A percentile compares a stretch with the other conserved stretches of the same genome.
Conservation (phyloP, 192 early-diverging fungal species). For the Backusella circina region DNA sequence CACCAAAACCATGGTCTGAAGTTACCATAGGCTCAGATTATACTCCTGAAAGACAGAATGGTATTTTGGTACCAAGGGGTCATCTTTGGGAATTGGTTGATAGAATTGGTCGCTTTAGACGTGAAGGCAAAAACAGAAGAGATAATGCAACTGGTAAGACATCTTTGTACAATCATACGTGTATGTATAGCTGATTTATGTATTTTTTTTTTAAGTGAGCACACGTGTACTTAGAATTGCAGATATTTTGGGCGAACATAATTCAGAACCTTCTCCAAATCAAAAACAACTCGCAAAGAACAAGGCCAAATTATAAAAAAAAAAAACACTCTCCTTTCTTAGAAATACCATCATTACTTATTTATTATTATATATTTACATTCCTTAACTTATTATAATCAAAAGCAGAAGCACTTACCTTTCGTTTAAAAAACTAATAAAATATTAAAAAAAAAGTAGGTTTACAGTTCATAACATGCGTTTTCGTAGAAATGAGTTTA, state of each 20-base stretch:
- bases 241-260: slow-evolving; percentile 47
- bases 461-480: background rate
- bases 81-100: slow-evolving; percentile 78
- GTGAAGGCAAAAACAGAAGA: slow-evolving; percentile 83
- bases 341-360: background rate
- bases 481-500: background rate
- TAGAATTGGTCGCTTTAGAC: slow-evolving; percentile 69
- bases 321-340: background rate
- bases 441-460: background rate
- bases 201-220: slow-evolving; percentile 34
- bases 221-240: slow-evolving; percentile 52
- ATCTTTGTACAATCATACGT: background rate
- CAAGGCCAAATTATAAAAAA: background rate
- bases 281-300: slow-evolving; percentile 9
- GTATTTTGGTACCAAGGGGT: slow-evolving; percentile 51
- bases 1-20: slow-evolving; percentile 39
- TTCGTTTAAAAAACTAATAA: background rate
- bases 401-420: background rate
- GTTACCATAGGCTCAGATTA: slow-evolving; percentile 45
- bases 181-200: background rate
- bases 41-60: slow-evolving; percentile 41
- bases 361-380: background rate
- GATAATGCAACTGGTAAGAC: slow-evolving; percentile 71
- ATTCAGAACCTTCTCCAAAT: background rate
- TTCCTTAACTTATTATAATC: background rate